Evolutionary conservation across 441 rosid species (phyloP), one percentile per base, ranked within the genome.

Genomic region (Erysimum pusillum): DNA sequence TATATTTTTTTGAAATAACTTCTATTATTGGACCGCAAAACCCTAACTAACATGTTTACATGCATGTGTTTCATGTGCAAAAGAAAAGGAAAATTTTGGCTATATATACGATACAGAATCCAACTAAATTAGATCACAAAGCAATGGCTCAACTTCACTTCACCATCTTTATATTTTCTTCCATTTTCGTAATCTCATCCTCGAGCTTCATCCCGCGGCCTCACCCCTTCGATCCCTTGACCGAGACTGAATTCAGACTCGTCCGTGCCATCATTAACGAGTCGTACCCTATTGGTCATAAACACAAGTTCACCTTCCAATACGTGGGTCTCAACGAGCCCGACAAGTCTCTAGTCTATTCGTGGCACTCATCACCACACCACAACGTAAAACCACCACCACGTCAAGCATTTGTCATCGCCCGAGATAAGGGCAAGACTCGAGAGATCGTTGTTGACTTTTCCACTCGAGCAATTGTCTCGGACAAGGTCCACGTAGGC

Each of bases 151-250:
- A 74, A 38, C 68, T 87, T 70, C 74, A 79, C 78, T 17, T 84
- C 52, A 58, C 76, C 68, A 51, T 80, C 61, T 83, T 85, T 64
- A 74, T 87, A 36, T 49, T 87, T 66, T 25, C 80, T 75, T 61
- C 81, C 85, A 80, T 85, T 14, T 82, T 89, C 83, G 25, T 63
- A 62, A 73, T 70, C 78, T 86, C 84, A 42, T 89, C 88, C 15
- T 53, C 71, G 18, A 52, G 53, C 53, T 62, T 52, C 6, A 13
- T 70, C 18, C 81, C 83, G 1, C 69, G 84, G 1, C 62, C 60
- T 66, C 91, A 90, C 75, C 97, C 97, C 3, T 78, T 90, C 48
- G 93, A 91, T 71, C 91, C 95, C 63, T 85, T 90, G 0, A 77
- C 57, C 35, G 70, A 84, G 14, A 51, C 81, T 3, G 97, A 90